Evolutionary conservation across 305 asterid genomes (phyloP), one percentile per base, ranked within the genome.

Genomic region (Rubia balearica): DNA sequence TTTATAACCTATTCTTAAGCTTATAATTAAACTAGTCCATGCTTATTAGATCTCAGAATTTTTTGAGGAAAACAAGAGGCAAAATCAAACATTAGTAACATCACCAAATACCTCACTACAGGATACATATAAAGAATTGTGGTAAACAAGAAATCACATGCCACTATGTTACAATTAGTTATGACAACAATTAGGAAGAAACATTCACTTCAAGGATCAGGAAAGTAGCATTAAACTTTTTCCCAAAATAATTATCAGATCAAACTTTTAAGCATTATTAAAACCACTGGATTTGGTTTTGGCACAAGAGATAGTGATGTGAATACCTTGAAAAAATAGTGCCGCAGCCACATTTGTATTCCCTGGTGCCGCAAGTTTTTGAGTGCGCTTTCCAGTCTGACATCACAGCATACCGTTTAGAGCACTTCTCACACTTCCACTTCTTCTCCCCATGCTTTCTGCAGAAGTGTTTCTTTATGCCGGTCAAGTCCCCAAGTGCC

Each of bases 331-430:
- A 91, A 76, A 89, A 91, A 67, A 89, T 79, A 33, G 96, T 87
- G 42, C 98, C 98, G 75, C 98, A 91, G 74, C 88, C 89, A 76
- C 98, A 91, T 81, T 83, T 89, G 82, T 91, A 91, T 62, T 91
- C 98, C 72, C 96, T 80, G 60, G 94, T 89, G 71, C 98, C 96
- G 81, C 98, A 91, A 73, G 92, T 89, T 71, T 89, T 91, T 64
- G 93, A 85, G 74, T 91, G 98, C 56, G 98, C 98, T 77, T 89
- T 91, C 87, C 96, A 91, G 61, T 91, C 98, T 0, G 98, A 91
- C 43, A 88, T 92, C 19, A 91, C 98, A 0, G 96, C 96, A 61
- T 91, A 91, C 21, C 91, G 79, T 76, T 91, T 91, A 4, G 91
- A 78, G 77, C 98, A 91, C 70, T 91, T 89, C 42, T 89, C 93